A percentile compares a stretch with the other conserved stretches of the same genome.
Conservation (phyloP, 768 basidiomycete genomes). For the Rhodotorula taiwanensis region DNA sequence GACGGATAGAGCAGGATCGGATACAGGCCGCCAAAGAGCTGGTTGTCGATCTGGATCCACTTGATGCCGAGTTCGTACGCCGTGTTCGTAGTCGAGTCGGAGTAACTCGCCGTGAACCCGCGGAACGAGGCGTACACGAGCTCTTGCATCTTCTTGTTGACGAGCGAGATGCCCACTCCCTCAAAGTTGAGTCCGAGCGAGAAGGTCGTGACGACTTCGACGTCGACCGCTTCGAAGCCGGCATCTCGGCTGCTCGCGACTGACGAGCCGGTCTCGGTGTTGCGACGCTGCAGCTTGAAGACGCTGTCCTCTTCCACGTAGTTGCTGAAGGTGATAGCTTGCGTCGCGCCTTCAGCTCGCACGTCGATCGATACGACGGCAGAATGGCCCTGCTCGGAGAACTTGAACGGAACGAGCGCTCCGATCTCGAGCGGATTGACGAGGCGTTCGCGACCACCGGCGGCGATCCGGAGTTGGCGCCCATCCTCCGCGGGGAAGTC, state of each 20-base stretch:
- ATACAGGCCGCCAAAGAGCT: slow-evolving; percentile 89
- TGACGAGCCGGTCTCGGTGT: slow-evolving; percentile 29
- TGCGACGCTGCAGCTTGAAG: slow-evolving; percentile 55
- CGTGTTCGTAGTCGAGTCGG: slow-evolving; percentile 68
- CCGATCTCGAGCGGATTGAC: slow-evolving; percentile 97
- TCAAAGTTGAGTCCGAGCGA: slow-evolving; percentile 68
- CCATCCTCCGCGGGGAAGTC: slow-evolving; percentile 77
- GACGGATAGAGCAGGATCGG: slow-evolving; percentile 93
- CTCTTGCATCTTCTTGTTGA: slow-evolving; percentile 80
- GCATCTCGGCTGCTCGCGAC: slow-evolving; percentile 53
- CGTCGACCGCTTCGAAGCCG: slow-evolving; percentile 39
- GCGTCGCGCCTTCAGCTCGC: slow-evolving; percentile 75
- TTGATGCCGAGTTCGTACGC: slow-evolving; percentile 72
- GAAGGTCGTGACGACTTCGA: slow-evolving; percentile 62
- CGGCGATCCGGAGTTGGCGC: slow-evolving; percentile 65
- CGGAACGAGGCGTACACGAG: slow-evolving; percentile 80
- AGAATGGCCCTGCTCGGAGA: slow-evolving; percentile 52
- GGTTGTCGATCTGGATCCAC: slow-evolving; percentile 92
- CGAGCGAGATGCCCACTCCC: slow-evolving; percentile 83
- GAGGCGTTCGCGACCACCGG: slow-evolving; percentile 57
- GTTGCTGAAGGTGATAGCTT: slow-evolving; percentile 75
- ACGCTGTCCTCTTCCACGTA: slow-evolving; percentile 78
- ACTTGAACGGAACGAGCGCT: slow-evolving; percentile 78
- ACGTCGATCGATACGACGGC: slow-evolving; percentile 73
- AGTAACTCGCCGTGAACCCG: slow-evolving; percentile 74